A percentile compares a stretch with the other conserved stretches of the same genome.
Conservation (phyloP, 106 monocot genomes). For the Hemerocallis citrina region DNA sequence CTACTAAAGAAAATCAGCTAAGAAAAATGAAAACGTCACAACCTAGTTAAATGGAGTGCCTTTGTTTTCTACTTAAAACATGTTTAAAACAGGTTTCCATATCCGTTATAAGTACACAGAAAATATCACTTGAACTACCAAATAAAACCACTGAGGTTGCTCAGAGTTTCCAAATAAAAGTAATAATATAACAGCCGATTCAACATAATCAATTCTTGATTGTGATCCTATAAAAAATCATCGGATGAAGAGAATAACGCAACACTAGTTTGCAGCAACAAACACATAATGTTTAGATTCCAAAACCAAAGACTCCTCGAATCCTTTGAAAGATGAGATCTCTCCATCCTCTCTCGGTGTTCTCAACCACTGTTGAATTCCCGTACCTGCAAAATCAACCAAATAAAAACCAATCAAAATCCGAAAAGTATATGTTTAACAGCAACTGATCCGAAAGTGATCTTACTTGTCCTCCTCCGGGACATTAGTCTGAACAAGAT, state of each 20-base stretch:
- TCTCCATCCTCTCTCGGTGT: slow-evolving; percentile 96
- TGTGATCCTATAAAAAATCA: slow-evolving; percentile 4
- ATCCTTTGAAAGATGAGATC: slow-evolving; percentile 95
- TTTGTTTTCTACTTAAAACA: not conserved
- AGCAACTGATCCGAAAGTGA: not conserved
- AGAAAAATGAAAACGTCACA: too few species aligned
- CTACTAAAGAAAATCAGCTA: too few species aligned
- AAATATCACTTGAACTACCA: not conserved
- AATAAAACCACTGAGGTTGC: not conserved
- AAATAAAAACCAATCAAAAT: not conserved
- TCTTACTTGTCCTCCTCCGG: slow-evolving; percentile 80
- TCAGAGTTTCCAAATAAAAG: not conserved
- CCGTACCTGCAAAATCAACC: slow-evolving; percentile 52
- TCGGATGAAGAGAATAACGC: not conserved
- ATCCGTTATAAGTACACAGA: not conserved
- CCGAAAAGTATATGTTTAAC: not conserved
- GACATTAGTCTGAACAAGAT: slow-evolving; percentile 72
- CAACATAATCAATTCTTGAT: not conserved
- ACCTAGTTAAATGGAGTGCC: too few species aligned
- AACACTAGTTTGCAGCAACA: slow-evolving; percentile 3
- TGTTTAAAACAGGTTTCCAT: not conserved
- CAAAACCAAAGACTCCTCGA: slow-evolving; percentile 87
- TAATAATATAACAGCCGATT: not conserved
- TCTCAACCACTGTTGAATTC: slow-evolving; percentile 85
- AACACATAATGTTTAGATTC: slow-evolving; percentile 44